Conservation (phyloP, 768 basidiomycete species). For the Galerina marginata region DNA sequence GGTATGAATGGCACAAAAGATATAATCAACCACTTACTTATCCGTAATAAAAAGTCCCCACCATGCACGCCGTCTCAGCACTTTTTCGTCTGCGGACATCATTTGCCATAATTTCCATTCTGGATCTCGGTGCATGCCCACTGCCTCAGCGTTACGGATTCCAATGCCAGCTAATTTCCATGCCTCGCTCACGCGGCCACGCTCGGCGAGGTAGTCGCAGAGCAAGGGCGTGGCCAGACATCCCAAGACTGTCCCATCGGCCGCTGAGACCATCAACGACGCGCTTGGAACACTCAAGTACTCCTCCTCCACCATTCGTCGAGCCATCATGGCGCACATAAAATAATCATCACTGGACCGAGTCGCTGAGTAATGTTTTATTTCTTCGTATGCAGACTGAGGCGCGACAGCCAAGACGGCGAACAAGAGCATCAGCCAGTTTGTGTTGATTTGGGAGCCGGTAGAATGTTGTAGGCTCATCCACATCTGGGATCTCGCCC, state of each 20-base stretch:
- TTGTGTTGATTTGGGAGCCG: conserved; percentile 48
- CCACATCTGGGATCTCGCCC: conserved; percentile 53
- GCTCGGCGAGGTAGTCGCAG: conserved; percentile 49
- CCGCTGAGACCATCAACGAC: conserved; percentile 42
- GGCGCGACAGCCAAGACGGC: conserved; percentile 51
- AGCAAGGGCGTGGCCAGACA: conserved; percentile 53
- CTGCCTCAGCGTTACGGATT: conserved; percentile 43
- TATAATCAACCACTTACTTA: conserved; percentile 35
- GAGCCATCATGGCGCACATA: conserved; percentile 48
- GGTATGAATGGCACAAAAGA: neutral
- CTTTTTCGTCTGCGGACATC: conserved; percentile 48
- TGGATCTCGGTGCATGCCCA: conserved; percentile 51
- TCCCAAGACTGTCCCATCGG: conserved; percentile 51
- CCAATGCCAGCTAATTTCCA: conserved; percentile 52
- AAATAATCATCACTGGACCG: conserved; percentile 38
- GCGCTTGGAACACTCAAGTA: conserved; percentile 40
- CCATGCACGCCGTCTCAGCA: conserved; percentile 48
- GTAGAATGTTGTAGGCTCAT: conserved; percentile 39
- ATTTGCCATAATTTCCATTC: conserved; percentile 46
- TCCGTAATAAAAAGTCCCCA: conserved; percentile 49
- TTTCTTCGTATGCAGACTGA: conserved; percentile 23
- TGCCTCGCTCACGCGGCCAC: conserved; percentile 54
- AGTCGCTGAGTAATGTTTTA: conserved; percentile 12
- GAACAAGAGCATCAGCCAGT: conserved; percentile 58
- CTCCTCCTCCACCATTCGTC: conserved; percentile 51